phyloP scores from a whole-genome alignment of 1,284 basidiomycete genomes.

The Puccinia triticina region DNA sequence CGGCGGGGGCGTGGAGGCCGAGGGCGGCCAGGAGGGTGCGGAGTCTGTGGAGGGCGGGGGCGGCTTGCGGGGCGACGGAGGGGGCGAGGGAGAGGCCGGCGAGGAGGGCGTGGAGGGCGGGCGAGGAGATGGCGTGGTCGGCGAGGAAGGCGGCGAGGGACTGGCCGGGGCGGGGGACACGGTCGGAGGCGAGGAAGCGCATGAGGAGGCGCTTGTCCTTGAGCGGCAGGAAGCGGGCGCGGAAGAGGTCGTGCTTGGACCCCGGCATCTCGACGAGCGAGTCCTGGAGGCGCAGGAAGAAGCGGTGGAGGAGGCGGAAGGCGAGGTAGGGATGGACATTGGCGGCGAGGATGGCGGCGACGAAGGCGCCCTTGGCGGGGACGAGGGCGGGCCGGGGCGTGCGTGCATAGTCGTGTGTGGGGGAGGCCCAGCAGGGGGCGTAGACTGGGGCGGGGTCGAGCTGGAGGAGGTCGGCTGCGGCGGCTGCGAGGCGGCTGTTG shows the following conservation, averaged over 20 bases:
- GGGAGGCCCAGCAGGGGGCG: too few species aligned
- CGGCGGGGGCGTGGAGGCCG: slow-evolving; percentile 7
- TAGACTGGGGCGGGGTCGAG: too few species aligned
- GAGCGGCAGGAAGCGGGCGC: background rate
- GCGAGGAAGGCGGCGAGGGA: slow-evolving; percentile 4
- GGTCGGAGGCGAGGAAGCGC: too few species aligned
- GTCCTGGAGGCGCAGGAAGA: slow-evolving; percentile 17
- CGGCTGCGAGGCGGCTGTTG: too few species aligned
- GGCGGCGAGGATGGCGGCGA: slow-evolving; percentile 8
- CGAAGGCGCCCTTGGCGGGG: slow-evolving; percentile 25
- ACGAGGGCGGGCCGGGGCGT: slow-evolving; percentile 24
- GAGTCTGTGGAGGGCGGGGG: background rate
- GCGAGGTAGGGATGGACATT: slow-evolving; percentile 34
- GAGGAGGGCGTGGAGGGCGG: background rate
- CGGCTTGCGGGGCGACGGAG: background rate
- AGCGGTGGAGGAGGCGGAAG: slow-evolving; percentile 16
- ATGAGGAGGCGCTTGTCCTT: slow-evolving; percentile 40
- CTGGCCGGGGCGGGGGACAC: background rate
- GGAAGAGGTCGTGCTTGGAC: slow-evolving; percentile 39
- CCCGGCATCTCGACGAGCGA: slow-evolving; percentile 29
- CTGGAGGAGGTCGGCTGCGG: too few species aligned
- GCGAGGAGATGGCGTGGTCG: slow-evolving; percentile 25
- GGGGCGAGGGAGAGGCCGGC: slow-evolving; percentile 7
- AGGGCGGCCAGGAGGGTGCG: background rate
- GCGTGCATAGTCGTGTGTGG: too few species aligned